Evolutionary conservation across 2,329 filamentous ascomycete genomes (phyloP).

Genomic region (Volutella citrinella): DNA sequence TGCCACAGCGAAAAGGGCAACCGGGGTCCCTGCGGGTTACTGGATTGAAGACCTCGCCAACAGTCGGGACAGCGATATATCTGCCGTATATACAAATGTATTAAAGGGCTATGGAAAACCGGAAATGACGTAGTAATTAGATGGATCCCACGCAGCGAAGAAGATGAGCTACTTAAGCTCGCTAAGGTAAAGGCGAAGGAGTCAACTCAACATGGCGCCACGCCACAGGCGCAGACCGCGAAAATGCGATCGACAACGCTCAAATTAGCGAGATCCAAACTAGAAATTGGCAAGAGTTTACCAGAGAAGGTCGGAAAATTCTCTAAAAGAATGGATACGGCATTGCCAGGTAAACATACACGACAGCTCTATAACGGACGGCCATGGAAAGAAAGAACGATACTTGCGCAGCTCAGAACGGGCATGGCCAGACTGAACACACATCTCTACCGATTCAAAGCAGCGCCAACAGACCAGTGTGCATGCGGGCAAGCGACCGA

Average conservation of each 20-base stretch:
- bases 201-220: constrained; percentile 1
- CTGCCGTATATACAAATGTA: too few species aligned
- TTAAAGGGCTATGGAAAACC: too few species aligned
- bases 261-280: not conserved
- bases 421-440: constrained; percentile 15
- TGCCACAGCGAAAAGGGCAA: too few species aligned
- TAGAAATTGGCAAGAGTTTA: not conserved
- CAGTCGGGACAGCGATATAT: too few species aligned
- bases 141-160: too few species aligned
- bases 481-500: constrained; percentile 13
- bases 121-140: too few species aligned
- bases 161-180: not conserved
- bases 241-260: not conserved
- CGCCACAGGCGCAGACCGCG: not conserved
- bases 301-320: not conserved
- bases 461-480: constrained; percentile 10
- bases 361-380: constrained; percentile 8
- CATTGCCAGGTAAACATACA: constrained; percentile 1
- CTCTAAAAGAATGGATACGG: not conserved
- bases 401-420: constrained; percentile 14
- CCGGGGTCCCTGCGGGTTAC: too few species aligned
- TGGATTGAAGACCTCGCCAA: too few species aligned
- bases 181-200: not conserved
- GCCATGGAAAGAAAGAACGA: constrained; percentile 7
- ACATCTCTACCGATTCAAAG: constrained; percentile 5